These are phyloP conservation scores for Heliamphora exappendiculata DNA, from an alignment of 148 eudicot species.

Conservation along the genomic window DNA sequence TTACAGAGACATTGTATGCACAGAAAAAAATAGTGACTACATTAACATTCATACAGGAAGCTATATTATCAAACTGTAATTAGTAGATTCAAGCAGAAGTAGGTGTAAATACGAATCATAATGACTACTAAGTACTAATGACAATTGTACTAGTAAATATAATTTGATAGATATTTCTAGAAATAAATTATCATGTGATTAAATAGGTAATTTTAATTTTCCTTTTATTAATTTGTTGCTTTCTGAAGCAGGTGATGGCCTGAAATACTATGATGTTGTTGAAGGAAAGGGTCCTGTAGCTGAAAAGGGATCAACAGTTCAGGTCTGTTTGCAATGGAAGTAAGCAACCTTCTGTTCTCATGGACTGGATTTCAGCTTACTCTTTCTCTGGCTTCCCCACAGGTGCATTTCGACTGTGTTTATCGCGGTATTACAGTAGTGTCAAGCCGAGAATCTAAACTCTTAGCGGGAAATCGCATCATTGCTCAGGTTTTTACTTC, in stretches of 20 bases:
- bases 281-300: slow-evolving; percentile 86
- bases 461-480: slow-evolving; percentile 89
- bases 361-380: slow-evolving; percentile 10
- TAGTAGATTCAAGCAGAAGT: neutral
- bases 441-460: slow-evolving; percentile 96
- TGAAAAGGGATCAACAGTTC: slow-evolving; percentile 74
- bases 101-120: neutral
- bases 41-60: neutral
- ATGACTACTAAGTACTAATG: neutral
- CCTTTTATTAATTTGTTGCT: slow-evolving; percentile 7
- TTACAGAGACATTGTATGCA: neutral
- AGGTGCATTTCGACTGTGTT: slow-evolving; percentile 96
- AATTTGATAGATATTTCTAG: neutral
- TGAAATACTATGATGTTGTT: slow-evolving; percentile 76
- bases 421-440: slow-evolving; percentile 82
- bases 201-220: neutral
- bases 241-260: slow-evolving; percentile 72
- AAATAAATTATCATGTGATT: neutral
- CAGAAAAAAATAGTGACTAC: neutral
- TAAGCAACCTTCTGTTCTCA: neutral
- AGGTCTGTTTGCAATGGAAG: slow-evolving; percentile 40
- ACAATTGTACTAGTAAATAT: neutral
- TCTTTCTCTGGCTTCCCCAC: slow-evolving; percentile 14
- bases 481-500: slow-evolving; percentile 70
- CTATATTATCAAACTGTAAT: neutral